phyloP scores from a whole-genome alignment of 2,329 filamentous ascomycete species.

The Fusarium mundagurra region DNA sequence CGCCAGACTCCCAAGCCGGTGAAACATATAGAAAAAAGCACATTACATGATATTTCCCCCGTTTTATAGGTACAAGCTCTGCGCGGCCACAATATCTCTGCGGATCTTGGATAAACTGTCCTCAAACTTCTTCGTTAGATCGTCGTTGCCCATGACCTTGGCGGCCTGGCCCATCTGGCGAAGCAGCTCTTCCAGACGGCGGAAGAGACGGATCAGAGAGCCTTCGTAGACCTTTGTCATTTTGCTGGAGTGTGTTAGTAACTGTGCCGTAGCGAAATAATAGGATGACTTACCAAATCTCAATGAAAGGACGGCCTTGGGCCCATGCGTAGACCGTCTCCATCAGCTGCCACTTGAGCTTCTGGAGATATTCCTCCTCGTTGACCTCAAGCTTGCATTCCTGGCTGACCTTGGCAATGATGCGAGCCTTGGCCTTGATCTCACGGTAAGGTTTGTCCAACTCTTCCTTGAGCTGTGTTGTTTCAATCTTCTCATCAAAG shows the following conservation, averaged over 20 bases:
- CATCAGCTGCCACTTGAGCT: conserved; percentile 96
- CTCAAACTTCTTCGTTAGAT: conserved; percentile 92
- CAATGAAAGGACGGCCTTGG: conserved; percentile 86
- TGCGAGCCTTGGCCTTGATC: conserved; percentile 85
- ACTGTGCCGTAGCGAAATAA: accelerated
- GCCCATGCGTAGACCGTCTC: conserved; percentile 95
- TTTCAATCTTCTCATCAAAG: conserved; percentile 94
- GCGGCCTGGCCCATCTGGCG: conserved; percentile 94
- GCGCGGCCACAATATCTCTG: conserved; percentile 93
- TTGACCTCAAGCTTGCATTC: conserved; percentile 96
- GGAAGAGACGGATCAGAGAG: conserved; percentile 94
- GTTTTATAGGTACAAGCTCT: conserved; percentile 85
- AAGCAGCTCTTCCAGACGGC: conserved; percentile 90
- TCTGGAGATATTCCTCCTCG: conserved; percentile 90
- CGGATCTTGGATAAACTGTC: conserved; percentile 84
- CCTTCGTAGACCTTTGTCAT: conserved; percentile 99
- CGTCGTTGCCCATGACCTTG: conserved; percentile 98
- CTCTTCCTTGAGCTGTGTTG: conserved; percentile 81
- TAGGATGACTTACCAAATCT: conserved; percentile 75
- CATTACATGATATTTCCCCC: conserved; percentile 5
- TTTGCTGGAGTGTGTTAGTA: conserved; percentile 70
- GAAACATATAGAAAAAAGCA: conserved; percentile 38
- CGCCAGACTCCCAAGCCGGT: conserved; percentile 41
- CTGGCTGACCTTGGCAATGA: conserved; percentile 91
- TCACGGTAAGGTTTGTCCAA: conserved; percentile 86